These are phyloP conservation scores for Echria macrotheca DNA, from an alignment of 495 filamentous ascomycete species.

Conservation along the genomic window DNA sequence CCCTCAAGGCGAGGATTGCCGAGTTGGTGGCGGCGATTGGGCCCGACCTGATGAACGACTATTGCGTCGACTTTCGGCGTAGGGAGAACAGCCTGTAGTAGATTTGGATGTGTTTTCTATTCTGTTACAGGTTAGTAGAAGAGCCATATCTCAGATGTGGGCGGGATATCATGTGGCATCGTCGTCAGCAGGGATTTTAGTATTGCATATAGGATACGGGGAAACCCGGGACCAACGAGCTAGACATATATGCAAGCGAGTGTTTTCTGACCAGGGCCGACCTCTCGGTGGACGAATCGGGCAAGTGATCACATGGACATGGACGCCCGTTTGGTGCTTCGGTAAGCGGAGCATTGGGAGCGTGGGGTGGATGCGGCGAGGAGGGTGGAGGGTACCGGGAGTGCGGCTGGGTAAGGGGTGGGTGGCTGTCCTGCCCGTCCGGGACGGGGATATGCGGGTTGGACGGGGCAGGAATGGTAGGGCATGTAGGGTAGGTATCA, in stretches of 20 bases:
- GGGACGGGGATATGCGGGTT: no score
- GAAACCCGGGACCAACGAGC: neutral
- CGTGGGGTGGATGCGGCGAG: no score
- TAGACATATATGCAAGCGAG: neutral
- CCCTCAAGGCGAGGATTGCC: slow-evolving; percentile 61
- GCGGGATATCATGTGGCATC: neutral
- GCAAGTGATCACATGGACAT: slow-evolving; percentile 5
- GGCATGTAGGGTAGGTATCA: no score
- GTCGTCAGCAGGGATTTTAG: neutral
- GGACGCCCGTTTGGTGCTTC: neutral
- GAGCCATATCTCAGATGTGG: neutral
- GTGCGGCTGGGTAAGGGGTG: no score
- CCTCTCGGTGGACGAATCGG: neutral
- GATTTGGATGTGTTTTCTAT: no score
- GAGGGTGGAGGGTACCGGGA: no score
- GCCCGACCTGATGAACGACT: slow-evolving; percentile 54
- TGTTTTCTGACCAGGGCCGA: neutral
- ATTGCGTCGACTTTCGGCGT: slow-evolving; percentile 37
- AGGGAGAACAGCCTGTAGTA: neutral
- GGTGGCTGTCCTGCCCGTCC: no score
- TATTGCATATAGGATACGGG: neutral
- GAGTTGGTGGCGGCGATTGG: slow-evolving; percentile 77
- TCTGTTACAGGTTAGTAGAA: no score
- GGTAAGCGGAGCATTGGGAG: slow-evolving; percentile 1
- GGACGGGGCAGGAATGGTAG: no score